Percentiles rank a stretch among this genome's conserved stretches.
Conservation (phyloP, 139 green algal species). For the Volvox africanus region DNA sequence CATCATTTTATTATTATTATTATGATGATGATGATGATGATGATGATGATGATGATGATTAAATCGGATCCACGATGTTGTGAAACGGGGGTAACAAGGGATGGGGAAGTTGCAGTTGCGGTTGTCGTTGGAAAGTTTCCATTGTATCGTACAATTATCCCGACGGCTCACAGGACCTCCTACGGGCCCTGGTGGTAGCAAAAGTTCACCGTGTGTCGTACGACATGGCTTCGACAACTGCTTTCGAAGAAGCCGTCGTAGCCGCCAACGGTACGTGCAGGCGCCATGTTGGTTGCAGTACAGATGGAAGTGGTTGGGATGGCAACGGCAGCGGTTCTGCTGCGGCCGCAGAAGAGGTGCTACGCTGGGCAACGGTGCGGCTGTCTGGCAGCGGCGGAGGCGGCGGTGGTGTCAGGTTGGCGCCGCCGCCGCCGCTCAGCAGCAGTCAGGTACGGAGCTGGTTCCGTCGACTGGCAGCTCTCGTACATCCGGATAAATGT, state of each 20-base stretch:
- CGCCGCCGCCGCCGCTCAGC: neutral
- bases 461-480: slow-evolving; percentile 28
- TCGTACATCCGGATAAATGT: slow-evolving; percentile 37
- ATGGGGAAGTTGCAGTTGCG: no score
- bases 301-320: no score
- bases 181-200: neutral
- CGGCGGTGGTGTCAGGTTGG: neutral
- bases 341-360: neutral
- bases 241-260: neutral
- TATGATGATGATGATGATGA: no score
- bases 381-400: neutral
- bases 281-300: neutral
- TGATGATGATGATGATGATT: no score
- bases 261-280: neutral
- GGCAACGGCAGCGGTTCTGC: neutral
- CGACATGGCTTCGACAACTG: neutral
- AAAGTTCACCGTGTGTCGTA: neutral
- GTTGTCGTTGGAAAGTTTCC: no score
- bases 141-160: no score
- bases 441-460: neutral
- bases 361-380: neutral
- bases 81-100: no score
- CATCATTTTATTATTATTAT: no score
- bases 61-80: no score
- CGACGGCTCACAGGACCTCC: neutral